A percentile compares a stretch with the other conserved stretches of the same genome.
Conservation (phyloP, 2,329 filamentous ascomycete species). For the Coccinonectria pachysandricola region DNA sequence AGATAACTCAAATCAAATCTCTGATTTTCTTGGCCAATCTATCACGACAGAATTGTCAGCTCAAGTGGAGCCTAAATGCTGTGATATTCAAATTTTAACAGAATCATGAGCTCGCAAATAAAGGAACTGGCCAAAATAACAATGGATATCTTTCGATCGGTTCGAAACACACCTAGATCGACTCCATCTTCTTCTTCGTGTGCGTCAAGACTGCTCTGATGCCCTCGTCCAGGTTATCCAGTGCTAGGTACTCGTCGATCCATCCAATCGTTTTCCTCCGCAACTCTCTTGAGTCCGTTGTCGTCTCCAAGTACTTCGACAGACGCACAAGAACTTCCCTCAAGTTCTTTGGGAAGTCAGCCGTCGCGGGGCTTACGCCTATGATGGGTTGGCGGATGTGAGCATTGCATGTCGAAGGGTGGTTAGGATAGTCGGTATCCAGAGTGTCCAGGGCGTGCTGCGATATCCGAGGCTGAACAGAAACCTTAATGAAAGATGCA, state of each 20-base stretch:
- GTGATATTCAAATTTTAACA: no score
- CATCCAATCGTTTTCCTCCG: conserved; percentile 40
- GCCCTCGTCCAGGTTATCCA: conserved; percentile 42
- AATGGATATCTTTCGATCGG: conserved; percentile 1
- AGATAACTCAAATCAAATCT: no score
- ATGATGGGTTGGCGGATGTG: conserved; percentile 61
- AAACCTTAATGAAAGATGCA: conserved; percentile 54
- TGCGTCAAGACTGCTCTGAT: conserved; percentile 46
- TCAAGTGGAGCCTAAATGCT: no score
- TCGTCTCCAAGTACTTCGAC: conserved; percentile 36
- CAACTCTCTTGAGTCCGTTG: conserved; percentile 35
- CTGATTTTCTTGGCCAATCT: no score
- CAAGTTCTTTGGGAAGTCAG: conserved; percentile 64
- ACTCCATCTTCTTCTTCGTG: conserved; percentile 28
- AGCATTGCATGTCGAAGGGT: conserved; percentile 57
- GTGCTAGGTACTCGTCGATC: conserved; percentile 42
- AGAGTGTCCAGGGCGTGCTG: conserved; percentile 63
- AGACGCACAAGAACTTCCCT: conserved; percentile 54
- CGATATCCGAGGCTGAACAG: conserved; percentile 55
- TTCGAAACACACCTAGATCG: no score
- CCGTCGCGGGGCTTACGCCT: conserved; percentile 50
- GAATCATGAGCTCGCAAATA: no score
- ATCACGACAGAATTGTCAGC: no score
- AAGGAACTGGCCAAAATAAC: no score
- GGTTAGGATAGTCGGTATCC: conserved; percentile 45